phyloP scores from a whole-genome alignment of 2,329 filamentous ascomycete genomes.

The Arthroderma sp. region DNA sequence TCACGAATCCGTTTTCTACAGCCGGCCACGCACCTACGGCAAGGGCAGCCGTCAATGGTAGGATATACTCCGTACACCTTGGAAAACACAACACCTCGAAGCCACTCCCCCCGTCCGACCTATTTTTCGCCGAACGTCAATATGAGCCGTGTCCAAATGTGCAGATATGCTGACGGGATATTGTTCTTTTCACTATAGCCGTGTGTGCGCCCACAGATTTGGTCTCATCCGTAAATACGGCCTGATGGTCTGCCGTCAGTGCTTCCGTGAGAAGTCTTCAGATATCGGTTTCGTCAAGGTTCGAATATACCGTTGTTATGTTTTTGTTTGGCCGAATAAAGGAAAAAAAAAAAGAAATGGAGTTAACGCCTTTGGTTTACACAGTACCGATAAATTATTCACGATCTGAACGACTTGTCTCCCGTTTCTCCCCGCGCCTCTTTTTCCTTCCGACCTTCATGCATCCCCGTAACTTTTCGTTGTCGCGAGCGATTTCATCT shows the following conservation, averaged over 20 bases:
- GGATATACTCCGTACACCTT: conserved; percentile 22
- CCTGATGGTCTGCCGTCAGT: conserved; percentile 63
- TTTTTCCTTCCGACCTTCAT: background rate
- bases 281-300: conserved; percentile 61
- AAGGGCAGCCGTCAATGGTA: conserved; percentile 93
- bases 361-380: background rate
- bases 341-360: background rate
- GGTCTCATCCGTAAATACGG: conserved; percentile 99
- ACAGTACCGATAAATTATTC: conserved; percentile 1
- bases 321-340: background rate
- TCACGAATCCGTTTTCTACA: conserved; percentile 99
- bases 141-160: background rate
- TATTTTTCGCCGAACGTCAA: too few relatives aligned
- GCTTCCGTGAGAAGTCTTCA: conserved; percentile 55
- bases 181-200: conserved; percentile 36
- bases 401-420: background rate
- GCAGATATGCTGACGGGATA: conserved; percentile 9
- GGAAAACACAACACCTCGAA: too few relatives aligned
- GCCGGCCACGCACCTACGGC: conserved; percentile 90
- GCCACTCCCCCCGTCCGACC: too few relatives aligned
- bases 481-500: background rate
- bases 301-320: background rate
- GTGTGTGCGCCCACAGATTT: conserved; percentile 84
- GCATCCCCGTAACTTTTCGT: background rate
- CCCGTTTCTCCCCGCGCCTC: background rate